Evolutionary conservation across 129 eudicot genomes (phyloP), one percentile per base, ranked within the genome.

Genomic region (Escallonia herrerae): DNA sequence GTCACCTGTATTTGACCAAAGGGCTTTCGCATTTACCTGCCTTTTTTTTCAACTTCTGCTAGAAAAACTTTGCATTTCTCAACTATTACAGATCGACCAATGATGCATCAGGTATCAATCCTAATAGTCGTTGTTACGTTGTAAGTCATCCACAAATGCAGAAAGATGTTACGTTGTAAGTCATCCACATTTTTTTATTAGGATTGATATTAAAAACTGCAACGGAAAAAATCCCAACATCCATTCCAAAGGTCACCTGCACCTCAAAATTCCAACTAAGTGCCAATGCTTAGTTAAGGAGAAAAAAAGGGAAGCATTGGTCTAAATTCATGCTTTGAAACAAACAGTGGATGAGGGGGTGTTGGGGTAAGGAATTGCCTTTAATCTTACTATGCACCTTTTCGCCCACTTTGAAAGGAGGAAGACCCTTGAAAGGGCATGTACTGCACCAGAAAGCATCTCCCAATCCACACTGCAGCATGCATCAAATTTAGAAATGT

Each of bases 391-490:
- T 55, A 57, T 62, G 13, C 62, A 87, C 97, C 97, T 91, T 91
- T 70, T 91, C 95, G 46, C 97, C 97, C 6, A 84, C 77, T 77
- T 91, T 83, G 65, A 91, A 91, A 40, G 88, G 79, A 74, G 96
- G 96, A 64, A 87, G 96, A 73, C 97, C 97, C 80, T 87, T 91
- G 73, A 87, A 91, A 68, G 97, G 97, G 72, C 97, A 91, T 60
- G 97, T 85, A 52, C 84, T 54, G 64, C 97, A 91, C 71, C 97
- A 76, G 63, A 90, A 90, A 47, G 97, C 97, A 84, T 90, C 97
- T 68, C 97, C 97, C 50, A 90, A 72, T 54, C 97, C 97, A 74
- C 97, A 90, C 97, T 90, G 86, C 80, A 83, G 44, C 43, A 62
- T 33, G 38, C 67, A 69, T 65, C 37, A 33, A 48, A 56, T 48